Evolutionary conservation across 306 rosid genomes (phyloP), one percentile per base, ranked within the genome.

Genomic region (Castanea mollissima): DNA sequence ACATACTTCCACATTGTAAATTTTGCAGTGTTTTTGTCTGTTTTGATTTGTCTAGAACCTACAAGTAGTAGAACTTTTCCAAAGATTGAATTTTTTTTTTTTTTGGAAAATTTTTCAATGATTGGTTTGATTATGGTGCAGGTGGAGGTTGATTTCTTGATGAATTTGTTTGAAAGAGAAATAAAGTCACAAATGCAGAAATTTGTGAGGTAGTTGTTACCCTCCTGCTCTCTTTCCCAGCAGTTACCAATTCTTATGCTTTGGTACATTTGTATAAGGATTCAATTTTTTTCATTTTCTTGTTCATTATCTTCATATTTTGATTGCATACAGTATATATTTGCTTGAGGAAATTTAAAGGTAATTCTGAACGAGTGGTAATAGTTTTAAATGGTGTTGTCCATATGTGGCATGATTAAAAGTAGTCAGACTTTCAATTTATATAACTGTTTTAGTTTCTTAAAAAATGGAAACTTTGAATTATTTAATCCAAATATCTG

Each of bases 111-210:
- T 1, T 13, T 13, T 63, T 20, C 32, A 41, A 13, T 74, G 32
- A 55, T 51, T 29, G 77, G 73, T 73, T 81, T 76, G 74, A 62
- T 72, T 64, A 18, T 73, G 58, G 27, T 81, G 78, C 78, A 92
- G 97, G 88, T 87, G 82, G 97, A 90, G 77, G 86, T 92, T 65
- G 89, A 86, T 6, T 90, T 87, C 76, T 80, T 90, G 83, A 65
- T 92, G 91, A 80, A 65, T n/a, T 82, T 89, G 52, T 90, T 90
- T 32, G 93, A 89, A 69, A 80, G 80, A 38, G 78, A 83, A 23
- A 86, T 89, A 55, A 62, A 27, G 74, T 75, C 86, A 1, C 86
- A 90, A 25, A 23, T 87, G 46, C 84, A 89, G 16, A 46, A 51
- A 19, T 85, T 87, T 57, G 71, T 63, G 35, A 87, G 93, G 94